Evolutionary conservation across 2,329 filamentous ascomycete genomes (phyloP), one percentile per base, ranked within the genome.

Genomic region (Hymenoscyphus scutula): DNA sequence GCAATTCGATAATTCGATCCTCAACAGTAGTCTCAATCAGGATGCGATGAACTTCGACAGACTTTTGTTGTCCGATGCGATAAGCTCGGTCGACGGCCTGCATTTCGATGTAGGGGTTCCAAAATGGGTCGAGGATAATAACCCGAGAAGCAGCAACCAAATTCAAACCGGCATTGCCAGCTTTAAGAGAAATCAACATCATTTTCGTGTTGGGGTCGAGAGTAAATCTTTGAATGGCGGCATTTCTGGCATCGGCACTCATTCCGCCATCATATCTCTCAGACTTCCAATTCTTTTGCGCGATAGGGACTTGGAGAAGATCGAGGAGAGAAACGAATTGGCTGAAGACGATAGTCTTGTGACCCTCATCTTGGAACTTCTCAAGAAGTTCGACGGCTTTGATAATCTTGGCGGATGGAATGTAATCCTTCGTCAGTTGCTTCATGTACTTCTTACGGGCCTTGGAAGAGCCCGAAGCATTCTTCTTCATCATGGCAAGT

Each of bases 81-180:
- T 97, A 89, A 2, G 92, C 91, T 25, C 93, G 89, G 74, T 96
- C 93, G 58, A 97, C 88, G 3, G 93, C 93, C 76, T 97, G 93
- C 76, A 92, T 91, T 77, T 97, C 93, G 56, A 96, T 89, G 73
- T 89, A 96, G 0, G 92, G 93, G 67, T 97, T 97, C 91, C 92
- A 97, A 78, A 96, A 96, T 0, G 92, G 92, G 73, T 97, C 92
- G 72, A 96, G 86, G 67, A 97, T 90, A 74, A 97, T 91, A 68
- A 97, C 91, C 66, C 92, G 89, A 1, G 88, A 91, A 0, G 92
- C 93, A 19, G 87, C 85, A 45, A 89, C 91, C 25, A 97, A 82
- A 72, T 97, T 97, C 54, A 97, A 83, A 1, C 93, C 93, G 0
- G 92, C 87, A 69, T 94, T 94, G 37, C 91, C 91, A 1, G 91